These are phyloP conservation scores for Polytolypa hystricis DNA, from an alignment of 2,329 filamentous ascomycete genomes.

Conservation along the genomic window DNA sequence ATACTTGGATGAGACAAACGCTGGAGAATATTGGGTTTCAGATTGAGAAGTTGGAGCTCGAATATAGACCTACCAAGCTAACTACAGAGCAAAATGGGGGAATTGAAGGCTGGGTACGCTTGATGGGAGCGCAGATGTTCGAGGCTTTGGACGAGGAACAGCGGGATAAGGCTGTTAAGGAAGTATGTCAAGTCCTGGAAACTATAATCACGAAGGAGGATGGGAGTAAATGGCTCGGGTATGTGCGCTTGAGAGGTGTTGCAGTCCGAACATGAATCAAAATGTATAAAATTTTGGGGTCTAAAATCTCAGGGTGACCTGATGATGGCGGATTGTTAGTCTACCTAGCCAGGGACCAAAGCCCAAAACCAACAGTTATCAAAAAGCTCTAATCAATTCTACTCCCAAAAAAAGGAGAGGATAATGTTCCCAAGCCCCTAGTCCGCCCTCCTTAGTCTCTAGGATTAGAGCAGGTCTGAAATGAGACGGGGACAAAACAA, in stretches of 20 bases:
- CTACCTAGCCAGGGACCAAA: too few relatives aligned
- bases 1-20: slow-evolving; percentile 41
- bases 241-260: slow-evolving; percentile 35
- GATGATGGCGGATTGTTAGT: too few relatives aligned
- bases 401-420: too few relatives aligned
- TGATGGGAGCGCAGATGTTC: slow-evolving; percentile 52
- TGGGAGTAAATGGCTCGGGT: slow-evolving; percentile 41
- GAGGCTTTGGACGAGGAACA: slow-evolving; percentile 39
- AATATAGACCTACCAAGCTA: slow-evolving; percentile 52
- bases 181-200: slow-evolving; percentile 45
- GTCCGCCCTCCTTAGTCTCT: slow-evolving; percentile 43
- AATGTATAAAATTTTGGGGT: too few relatives aligned
- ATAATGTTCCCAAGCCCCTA: slow-evolving; percentile 45
- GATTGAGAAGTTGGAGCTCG: slow-evolving; percentile 46
- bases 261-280: slow-evolving; percentile 23
- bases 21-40: slow-evolving; percentile 32
- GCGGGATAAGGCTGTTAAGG: slow-evolving; percentile 43
- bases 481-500: slow-evolving; percentile 35
- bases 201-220: slow-evolving; percentile 47
- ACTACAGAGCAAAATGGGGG: slow-evolving; percentile 38
- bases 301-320: too few relatives aligned
- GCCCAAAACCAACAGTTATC: too few relatives aligned
- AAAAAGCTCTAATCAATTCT: too few relatives aligned
- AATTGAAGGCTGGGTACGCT: slow-evolving; percentile 53
- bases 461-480: slow-evolving; percentile 43